These are phyloP conservation scores for Aureobasidium subglaciale DNA, from an alignment of 2,329 filamentous ascomycete species.

Conservation along the genomic window DNA sequence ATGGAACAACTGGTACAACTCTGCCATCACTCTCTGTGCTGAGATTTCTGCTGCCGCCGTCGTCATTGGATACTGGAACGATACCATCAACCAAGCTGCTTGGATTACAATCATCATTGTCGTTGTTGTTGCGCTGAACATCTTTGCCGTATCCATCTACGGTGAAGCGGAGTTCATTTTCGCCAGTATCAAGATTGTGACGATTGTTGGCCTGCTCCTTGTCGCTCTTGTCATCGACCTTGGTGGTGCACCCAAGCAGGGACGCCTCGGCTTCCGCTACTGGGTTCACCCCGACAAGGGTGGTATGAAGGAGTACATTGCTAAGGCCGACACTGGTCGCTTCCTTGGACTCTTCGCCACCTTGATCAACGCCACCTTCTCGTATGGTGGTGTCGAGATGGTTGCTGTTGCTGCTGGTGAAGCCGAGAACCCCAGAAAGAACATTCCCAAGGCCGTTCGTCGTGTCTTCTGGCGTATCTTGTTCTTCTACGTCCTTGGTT, in stretches of 20 bases:
- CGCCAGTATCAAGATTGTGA: constrained; percentile 44
- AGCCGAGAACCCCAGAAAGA: constrained; percentile 45
- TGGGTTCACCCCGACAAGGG: constrained; percentile 39
- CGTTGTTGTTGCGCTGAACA: constrained; percentile 55
- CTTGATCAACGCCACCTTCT: constrained; percentile 44
- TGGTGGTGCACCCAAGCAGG: constrained; percentile 52
- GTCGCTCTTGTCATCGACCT: constrained; percentile 52
- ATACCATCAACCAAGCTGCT: constrained; percentile 26
- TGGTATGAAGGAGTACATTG: constrained; percentile 52
- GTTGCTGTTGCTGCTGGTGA: constrained; percentile 52
- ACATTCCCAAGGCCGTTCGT: constrained; percentile 49
- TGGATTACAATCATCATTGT: constrained; percentile 53
- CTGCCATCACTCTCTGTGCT: constrained; percentile 43
- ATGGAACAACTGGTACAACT: constrained; percentile 42
- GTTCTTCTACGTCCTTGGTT: constrained; percentile 51
- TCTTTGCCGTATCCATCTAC: constrained; percentile 47
- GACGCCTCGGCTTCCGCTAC: constrained; percentile 58
- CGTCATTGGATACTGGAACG: constrained; percentile 54
- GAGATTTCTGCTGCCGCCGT: constrained; percentile 61
- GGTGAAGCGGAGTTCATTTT: constrained; percentile 48
- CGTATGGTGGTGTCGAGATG: constrained; percentile 47
- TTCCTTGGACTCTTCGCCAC: constrained; percentile 56
- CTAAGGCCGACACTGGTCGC: constrained; percentile 48
- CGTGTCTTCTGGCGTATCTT: constrained; percentile 50
- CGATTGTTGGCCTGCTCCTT: constrained; percentile 37